These are phyloP conservation scores for Ramaria rubella DNA, from an alignment of 768 basidiomycete genomes.

Conservation along the genomic window DNA sequence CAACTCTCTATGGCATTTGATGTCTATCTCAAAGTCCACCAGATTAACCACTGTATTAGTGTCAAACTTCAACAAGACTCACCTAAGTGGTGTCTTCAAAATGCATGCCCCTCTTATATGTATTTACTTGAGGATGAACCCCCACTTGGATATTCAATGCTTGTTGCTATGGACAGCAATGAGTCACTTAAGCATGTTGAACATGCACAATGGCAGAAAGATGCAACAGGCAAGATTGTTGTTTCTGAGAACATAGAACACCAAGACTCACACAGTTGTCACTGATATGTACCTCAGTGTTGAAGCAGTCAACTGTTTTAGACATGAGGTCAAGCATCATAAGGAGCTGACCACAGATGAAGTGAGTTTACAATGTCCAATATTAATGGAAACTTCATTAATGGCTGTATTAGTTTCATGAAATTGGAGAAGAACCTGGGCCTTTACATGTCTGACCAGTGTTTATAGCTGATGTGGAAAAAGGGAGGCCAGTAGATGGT, in stretches of 20 bases:
- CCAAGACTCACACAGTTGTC: background rate
- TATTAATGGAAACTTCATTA: too few relatives aligned
- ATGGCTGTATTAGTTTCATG: too few relatives aligned
- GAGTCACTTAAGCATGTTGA: slow-evolving; percentile 28
- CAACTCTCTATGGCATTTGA: slow-evolving; percentile 30
- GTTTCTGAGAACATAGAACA: background rate
- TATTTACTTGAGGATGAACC: slow-evolving; percentile 31
- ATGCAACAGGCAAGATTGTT: slow-evolving; percentile 17
- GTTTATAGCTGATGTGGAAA: background rate
- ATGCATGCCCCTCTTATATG: slow-evolving; percentile 32
- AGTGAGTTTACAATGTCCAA: too few relatives aligned
- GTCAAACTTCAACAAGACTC: slow-evolving; percentile 22
- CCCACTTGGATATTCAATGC: slow-evolving; percentile 16
- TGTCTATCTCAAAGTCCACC: slow-evolving; percentile 26
- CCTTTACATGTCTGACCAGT: background rate
- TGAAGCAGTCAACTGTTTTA: slow-evolving; percentile 24
- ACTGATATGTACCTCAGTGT: slow-evolving; percentile 23
- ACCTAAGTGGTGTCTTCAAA: slow-evolving; percentile 26
- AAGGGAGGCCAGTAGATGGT: slow-evolving; percentile 13
- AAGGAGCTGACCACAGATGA: background rate
- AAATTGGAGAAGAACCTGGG: too few relatives aligned
- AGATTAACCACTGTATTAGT: slow-evolving; percentile 18
- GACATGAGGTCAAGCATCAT: slow-evolving; percentile 23
- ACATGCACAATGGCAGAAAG: slow-evolving; percentile 13
- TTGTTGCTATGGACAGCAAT: slow-evolving; percentile 31